Conservation (phyloP, 2,329 filamentous ascomycete genomes). For the Ceratocystis eucalypticola region DNA sequence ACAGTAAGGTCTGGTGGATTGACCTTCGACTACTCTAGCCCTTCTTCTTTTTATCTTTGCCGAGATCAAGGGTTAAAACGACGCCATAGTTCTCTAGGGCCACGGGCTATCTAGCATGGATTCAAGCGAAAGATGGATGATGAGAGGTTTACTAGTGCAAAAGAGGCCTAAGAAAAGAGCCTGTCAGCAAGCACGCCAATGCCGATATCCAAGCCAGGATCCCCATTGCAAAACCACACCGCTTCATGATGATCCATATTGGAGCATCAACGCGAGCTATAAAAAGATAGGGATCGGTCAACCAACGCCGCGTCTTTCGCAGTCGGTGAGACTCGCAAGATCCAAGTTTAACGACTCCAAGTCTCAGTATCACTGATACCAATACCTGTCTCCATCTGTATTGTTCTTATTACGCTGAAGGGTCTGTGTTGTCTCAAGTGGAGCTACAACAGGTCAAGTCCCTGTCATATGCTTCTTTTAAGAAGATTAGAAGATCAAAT, state of each 20-base stretch:
- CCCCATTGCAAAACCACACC: neutral
- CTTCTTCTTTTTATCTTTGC: neutral
- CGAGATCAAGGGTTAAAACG: neutral
- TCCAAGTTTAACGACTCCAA: neutral
- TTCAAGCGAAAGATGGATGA: no score
- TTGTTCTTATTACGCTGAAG: neutral
- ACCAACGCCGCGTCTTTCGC: neutral
- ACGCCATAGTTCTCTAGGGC: neutral
- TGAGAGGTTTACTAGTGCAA: neutral
- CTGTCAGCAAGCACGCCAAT: neutral
- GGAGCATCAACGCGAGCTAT: neutral
- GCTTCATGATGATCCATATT: neutral
- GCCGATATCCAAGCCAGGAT: neutral
- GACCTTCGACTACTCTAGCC: neutral
- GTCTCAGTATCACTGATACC: neutral
- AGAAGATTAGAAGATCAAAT: conserved; percentile 2
- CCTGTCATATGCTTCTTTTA: conserved; percentile 3
- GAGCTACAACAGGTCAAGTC: neutral
- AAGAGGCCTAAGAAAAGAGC: neutral
- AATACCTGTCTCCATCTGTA: neutral
- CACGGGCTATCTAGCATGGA: no score
- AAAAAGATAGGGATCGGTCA: neutral
- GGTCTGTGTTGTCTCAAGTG: conserved; percentile 8
- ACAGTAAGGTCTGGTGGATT: neutral
- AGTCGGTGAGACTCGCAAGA: neutral